Evolutionary conservation across 2,329 filamentous ascomycete species (phyloP).

Genomic region (Aspergillus bombycis): DNA sequence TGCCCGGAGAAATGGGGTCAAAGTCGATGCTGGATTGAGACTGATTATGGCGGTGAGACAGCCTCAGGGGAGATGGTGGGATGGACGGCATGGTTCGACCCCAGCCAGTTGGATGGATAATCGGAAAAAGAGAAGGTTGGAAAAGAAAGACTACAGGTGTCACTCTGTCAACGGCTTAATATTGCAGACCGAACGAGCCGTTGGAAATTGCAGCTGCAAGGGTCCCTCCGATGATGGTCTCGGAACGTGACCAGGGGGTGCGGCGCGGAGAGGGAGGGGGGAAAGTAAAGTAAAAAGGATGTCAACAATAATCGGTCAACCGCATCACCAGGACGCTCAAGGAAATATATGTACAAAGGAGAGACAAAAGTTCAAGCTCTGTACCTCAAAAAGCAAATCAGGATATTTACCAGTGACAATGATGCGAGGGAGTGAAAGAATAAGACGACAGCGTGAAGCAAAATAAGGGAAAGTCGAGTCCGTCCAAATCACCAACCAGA

Average conservation of each 20-base stretch:
- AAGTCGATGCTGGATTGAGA: conserved; percentile 40
- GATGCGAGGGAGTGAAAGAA: neutral
- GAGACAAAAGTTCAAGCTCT: neutral
- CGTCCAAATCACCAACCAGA: neutral
- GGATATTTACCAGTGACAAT: conserved; percentile 4
- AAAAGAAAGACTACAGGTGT: neutral
- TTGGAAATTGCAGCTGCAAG: conserved; percentile 8
- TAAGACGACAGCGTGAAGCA: neutral
- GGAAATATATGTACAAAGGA: conserved; percentile 1
- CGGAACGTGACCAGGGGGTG: conserved; percentile 7
- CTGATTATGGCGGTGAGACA: conserved; percentile 40
- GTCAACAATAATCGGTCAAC: conserved; percentile 13
- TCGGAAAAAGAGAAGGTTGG: neutral
- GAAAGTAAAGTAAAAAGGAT: conserved; percentile 1
- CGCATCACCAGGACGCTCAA: conserved; percentile 23
- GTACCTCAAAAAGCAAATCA: neutral
- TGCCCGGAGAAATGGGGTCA: conserved; percentile 38
- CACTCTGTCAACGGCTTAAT: neutral
- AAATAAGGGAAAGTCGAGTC: neutral
- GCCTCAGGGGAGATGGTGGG: conserved; percentile 40
- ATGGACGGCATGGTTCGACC: conserved; percentile 30
- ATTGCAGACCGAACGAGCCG: neutral
- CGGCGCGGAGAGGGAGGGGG: neutral
- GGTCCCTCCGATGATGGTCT: neutral
- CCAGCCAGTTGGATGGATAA: neutral